phyloP scores from a whole-genome alignment of 2,329 filamentous ascomycete species.

The Ophiostoma sp. region DNA sequence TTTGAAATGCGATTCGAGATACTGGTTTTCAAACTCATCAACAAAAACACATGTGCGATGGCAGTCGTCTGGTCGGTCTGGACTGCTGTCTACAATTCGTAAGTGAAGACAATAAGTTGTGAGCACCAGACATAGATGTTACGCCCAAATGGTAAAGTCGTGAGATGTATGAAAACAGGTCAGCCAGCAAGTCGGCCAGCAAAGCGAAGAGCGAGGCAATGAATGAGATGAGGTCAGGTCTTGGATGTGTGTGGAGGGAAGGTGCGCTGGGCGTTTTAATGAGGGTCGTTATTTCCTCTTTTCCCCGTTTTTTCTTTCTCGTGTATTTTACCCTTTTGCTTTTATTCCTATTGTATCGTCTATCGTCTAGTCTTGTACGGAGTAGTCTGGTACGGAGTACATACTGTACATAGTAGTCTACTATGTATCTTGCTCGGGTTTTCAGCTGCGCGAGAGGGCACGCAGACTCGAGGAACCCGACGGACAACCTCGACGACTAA shows the following conservation, averaged over 20 bases:
- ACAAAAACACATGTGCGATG: no score
- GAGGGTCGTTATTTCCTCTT: conserved; percentile 12
- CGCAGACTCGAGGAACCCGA: no score
- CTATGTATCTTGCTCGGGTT: not conserved
- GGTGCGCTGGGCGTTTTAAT: conserved; percentile 4
- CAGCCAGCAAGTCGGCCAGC: not conserved
- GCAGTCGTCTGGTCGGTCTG: no score
- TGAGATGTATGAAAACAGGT: not conserved
- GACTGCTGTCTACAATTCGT: no score
- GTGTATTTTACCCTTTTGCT: conserved; percentile 10
- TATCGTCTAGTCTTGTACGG: not conserved
- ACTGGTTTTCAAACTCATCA: no score
- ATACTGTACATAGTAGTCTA: no score
- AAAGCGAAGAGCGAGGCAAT: not conserved
- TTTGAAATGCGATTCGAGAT: no score
- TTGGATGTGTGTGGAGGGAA: not conserved
- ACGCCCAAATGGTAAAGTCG: not conserved
- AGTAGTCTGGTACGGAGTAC: not conserved
- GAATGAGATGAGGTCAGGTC: conserved; percentile 10
- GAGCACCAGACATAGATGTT: not conserved
- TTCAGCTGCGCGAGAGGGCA: not conserved
- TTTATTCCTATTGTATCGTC: not conserved
- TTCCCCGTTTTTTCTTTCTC: conserved; percentile 8
- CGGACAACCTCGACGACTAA: not conserved
- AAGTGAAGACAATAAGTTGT: no score